These are phyloP conservation scores for Lablab purpureus DNA, from an alignment of 306 rosid genomes.

Conservation along the genomic window DNA sequence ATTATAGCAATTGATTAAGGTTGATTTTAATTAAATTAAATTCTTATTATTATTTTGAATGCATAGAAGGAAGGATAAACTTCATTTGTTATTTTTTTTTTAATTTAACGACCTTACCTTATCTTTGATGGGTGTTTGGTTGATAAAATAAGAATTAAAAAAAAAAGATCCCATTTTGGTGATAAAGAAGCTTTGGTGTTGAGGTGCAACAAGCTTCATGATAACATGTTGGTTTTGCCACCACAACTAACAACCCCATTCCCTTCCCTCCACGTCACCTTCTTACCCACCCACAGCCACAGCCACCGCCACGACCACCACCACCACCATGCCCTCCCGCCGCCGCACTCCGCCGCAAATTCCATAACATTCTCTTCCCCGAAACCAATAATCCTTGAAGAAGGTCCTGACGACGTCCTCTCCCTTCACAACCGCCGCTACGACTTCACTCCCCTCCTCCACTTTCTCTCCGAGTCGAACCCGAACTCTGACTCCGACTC, in stretches of 20 bases:
- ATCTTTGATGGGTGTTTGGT: neutral
- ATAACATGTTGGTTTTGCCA: conserved; percentile 54
- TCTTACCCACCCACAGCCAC: conserved; percentile 16
- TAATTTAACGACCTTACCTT: neutral
- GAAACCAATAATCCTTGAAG: conserved; percentile 40
- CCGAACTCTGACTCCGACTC: neutral
- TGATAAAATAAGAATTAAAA: neutral
- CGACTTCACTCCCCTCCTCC: conserved; percentile 81
- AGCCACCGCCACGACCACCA: neutral
- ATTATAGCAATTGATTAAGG: too few species aligned
- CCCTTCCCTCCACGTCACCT: conserved; percentile 44
- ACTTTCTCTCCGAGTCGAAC: conserved; percentile 58
- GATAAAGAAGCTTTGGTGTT: neutral
- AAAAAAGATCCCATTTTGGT: neutral
- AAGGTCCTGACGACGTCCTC: conserved; percentile 58
- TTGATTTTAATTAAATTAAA: neutral
- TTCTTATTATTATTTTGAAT: too few species aligned
- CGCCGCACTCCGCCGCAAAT: conserved; percentile 35
- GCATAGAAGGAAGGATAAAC: neutral
- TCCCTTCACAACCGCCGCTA: conserved; percentile 68
- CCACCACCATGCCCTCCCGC: conserved; percentile 24
- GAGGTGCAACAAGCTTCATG: neutral
- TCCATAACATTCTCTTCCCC: conserved; percentile 47
- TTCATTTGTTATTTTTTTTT: neutral
- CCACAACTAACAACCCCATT: conserved; percentile 56